These are phyloP conservation scores for Abelmoschus esculentus DNA, from an alignment of 345 rosid species.

Conservation along the genomic window DNA sequence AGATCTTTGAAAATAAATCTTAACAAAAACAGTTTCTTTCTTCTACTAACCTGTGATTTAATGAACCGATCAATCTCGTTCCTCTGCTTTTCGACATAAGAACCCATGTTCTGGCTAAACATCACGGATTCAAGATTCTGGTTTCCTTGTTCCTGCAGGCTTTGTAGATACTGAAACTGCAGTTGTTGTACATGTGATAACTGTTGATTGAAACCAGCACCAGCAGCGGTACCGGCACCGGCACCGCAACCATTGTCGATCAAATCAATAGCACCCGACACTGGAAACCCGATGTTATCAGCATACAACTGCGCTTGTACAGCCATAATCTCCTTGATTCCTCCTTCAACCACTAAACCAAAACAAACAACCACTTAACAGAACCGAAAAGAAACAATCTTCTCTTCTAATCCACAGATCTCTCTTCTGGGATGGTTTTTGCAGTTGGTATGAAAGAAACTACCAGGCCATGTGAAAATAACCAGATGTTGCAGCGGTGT, in stretches of 20 bases:
- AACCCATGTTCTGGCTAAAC: slow-evolving; percentile 17
- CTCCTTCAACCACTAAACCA: background rate
- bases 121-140: slow-evolving; percentile 13
- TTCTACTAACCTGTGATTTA: slow-evolving; percentile 49
- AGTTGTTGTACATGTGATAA: slow-evolving; percentile 17
- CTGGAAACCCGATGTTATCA: slow-evolving; percentile 33
- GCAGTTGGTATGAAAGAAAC: background rate
- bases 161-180: slow-evolving; percentile 24
- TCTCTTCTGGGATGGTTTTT: background rate
- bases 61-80: slow-evolving; percentile 56
- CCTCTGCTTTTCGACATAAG: slow-evolving; percentile 39
- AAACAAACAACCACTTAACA: background rate
- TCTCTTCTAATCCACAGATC: background rate
- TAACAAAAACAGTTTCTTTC: background rate
- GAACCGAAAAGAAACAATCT: slow-evolving; percentile 1
- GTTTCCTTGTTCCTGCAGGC: slow-evolving; percentile 19
- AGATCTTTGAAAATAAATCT: background rate
- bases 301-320: slow-evolving; percentile 56
- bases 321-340: slow-evolving; percentile 36
- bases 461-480: background rate
- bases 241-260: slow-evolving; percentile 31
- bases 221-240: slow-evolving; percentile 21
- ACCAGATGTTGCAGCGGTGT: slow-evolving; percentile 5
- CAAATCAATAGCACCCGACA: slow-evolving; percentile 36
- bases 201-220: slow-evolving; percentile 28